phyloP scores from a whole-genome alignment of 768 basidiomycete species.

The Mycena venus region DNA sequence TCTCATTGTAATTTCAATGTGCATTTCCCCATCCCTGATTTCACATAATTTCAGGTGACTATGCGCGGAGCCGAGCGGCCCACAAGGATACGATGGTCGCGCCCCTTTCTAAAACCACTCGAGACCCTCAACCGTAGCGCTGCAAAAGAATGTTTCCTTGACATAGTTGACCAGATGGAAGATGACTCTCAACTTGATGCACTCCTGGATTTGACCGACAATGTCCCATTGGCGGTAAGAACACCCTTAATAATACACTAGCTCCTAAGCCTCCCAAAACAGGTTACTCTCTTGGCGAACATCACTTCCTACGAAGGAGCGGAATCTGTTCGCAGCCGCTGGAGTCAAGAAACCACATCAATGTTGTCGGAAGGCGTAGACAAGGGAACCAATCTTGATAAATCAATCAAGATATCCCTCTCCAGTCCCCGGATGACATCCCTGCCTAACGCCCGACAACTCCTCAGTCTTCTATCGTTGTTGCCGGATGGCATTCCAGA shows the following conservation, averaged over 20 bases:
- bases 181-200: not conserved
- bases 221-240: not conserved
- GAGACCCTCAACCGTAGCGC: not conserved
- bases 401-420: not conserved
- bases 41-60: not conserved
- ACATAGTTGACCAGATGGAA: not conserved
- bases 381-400: not conserved
- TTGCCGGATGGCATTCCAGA: not conserved
- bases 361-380: not conserved
- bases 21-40: not conserved
- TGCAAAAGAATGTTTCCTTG: not conserved
- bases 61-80: conserved; percentile 1
- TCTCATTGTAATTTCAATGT: not conserved
- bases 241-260: too few relatives aligned
- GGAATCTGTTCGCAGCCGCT: not conserved
- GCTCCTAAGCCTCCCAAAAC: too few relatives aligned
- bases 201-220: not conserved
- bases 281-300: not conserved
- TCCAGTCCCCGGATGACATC: not conserved
- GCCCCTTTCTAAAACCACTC: not conserved
- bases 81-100: not conserved
- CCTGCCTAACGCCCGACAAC: not conserved
- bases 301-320: not conserved
- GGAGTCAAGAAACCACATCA: not conserved
- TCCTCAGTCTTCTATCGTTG: not conserved